Evolutionary conservation across 331 rosid species (phyloP).

Genomic region (Arachis monticola): DNA sequence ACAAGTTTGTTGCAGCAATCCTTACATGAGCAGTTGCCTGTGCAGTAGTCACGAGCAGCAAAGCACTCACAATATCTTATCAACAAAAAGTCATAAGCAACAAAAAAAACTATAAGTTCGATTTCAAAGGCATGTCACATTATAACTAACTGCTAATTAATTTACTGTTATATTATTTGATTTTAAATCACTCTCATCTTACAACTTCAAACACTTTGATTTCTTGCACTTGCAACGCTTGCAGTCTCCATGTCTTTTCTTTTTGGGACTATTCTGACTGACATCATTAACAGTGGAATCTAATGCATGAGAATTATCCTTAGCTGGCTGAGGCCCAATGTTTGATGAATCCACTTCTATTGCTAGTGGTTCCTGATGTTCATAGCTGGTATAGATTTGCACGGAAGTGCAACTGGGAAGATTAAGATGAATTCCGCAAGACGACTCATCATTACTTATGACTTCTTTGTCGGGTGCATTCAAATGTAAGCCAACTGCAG

Average conservation of each 20-base stretch:
- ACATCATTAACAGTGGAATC: slow-evolving; percentile 57
- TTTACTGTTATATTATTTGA: no score
- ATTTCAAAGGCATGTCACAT: slow-evolving; percentile 1
- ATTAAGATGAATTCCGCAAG: slow-evolving; percentile 55
- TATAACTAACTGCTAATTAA: background rate
- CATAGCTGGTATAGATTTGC: slow-evolving; percentile 56
- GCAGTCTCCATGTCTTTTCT: slow-evolving; percentile 87
- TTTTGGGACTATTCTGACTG: slow-evolving; percentile 75
- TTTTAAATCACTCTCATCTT: slow-evolving; percentile 42
- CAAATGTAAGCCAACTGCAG: slow-evolving; percentile 81
- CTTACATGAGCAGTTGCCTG: slow-evolving; percentile 86
- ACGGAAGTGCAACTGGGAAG: slow-evolving; percentile 47
- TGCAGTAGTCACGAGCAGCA: slow-evolving; percentile 90
- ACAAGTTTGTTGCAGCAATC: slow-evolving; percentile 87
- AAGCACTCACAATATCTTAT: slow-evolving; percentile 94
- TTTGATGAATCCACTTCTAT: slow-evolving; percentile 50
- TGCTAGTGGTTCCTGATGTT: slow-evolving; percentile 42
- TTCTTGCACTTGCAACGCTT: slow-evolving; percentile 94
- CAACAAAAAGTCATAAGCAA: background rate
- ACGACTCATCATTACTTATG: slow-evolving; percentile 46
- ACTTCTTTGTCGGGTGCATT: slow-evolving; percentile 65
- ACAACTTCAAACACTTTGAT: slow-evolving; percentile 96
- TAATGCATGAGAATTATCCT: slow-evolving; percentile 64
- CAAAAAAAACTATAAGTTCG: background rate
- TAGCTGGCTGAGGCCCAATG: slow-evolving; percentile 44